A percentile compares a stretch with the other conserved stretches of the same genome.
phyloP scores from a whole-genome alignment of 2,329 filamentous ascomycete species.

The Hansfordia pulvinata region DNA sequence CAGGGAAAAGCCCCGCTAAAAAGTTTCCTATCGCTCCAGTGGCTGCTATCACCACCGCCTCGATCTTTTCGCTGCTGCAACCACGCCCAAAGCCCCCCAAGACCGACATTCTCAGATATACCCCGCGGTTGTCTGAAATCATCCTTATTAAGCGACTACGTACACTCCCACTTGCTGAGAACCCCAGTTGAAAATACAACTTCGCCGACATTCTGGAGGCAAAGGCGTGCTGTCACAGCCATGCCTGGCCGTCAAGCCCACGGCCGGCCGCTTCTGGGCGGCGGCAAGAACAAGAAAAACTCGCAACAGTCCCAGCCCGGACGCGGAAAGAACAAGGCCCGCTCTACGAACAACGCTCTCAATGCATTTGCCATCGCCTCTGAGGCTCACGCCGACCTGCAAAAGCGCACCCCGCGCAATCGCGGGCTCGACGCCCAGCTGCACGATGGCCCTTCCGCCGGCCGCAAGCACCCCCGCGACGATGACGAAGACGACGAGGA shows the following conservation, averaged over 20 bases:
- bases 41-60: too few species aligned
- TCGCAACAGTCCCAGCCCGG: too few species aligned
- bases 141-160: too few species aligned
- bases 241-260: slow-evolving; percentile 49
- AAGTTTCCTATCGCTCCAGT: too few species aligned
- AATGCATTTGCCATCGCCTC: slow-evolving; percentile 45
- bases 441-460: slow-evolving; percentile 10
- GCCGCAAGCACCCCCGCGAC: slow-evolving; percentile 26
- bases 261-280: slow-evolving; percentile 32
- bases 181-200: background rate
- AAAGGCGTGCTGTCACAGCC: too few species aligned
- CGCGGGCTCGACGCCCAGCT: slow-evolving; percentile 34
- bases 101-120: too few species aligned
- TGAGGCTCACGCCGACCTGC: slow-evolving; percentile 32
- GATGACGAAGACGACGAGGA: slow-evolving; percentile 30
- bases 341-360: slow-evolving; percentile 34
- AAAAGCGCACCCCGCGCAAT: slow-evolving; percentile 33
- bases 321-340: slow-evolving; percentile 27
- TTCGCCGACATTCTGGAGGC: slow-evolving; percentile 3
- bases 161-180: too few species aligned
- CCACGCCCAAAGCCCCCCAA: too few species aligned
- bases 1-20: too few species aligned
- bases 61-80: too few species aligned
- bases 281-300: slow-evolving; percentile 18
- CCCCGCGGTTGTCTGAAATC: too few species aligned